phyloP scores from a whole-genome alignment of 2,329 filamentous ascomycete species.

The Macroventuria anomochaeta region DNA sequence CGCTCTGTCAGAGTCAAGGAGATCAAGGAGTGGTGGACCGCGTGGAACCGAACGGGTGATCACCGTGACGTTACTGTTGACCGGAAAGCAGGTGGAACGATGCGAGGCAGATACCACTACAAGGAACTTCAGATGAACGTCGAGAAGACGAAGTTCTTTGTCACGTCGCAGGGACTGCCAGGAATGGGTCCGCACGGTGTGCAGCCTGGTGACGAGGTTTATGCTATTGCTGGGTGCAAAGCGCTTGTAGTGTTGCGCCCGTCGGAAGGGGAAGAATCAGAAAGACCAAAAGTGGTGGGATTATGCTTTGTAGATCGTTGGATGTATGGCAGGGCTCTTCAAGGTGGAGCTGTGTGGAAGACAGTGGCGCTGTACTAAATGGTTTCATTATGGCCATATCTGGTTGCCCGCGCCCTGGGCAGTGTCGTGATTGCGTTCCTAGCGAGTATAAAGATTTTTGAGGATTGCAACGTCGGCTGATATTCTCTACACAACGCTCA shows the following conservation, averaged over 20 bases:
- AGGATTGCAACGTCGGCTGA: no score
- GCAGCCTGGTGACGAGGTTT: background rate
- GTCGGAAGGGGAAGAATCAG: background rate
- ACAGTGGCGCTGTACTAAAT: no score
- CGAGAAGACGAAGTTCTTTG: background rate
- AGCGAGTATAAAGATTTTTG: no score
- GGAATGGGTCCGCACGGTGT: conserved; percentile 3
- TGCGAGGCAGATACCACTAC: conserved; percentile 1
- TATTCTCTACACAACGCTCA: no score
- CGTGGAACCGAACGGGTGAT: conserved; percentile 1
- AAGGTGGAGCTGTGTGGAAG: background rate
- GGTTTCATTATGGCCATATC: no score
- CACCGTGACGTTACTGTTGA: background rate
- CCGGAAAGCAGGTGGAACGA: background rate
- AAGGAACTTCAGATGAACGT: background rate
- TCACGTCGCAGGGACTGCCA: conserved; percentile 2
- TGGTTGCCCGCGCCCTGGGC: no score
- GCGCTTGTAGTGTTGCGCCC: background rate
- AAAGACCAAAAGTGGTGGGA: background rate
- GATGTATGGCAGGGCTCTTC: background rate
- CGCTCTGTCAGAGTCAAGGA: background rate
- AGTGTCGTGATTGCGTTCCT: no score
- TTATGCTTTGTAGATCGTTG: background rate
- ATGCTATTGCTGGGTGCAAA: background rate
- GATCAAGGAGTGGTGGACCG: background rate